Percentiles rank a stretch among this genome's conserved stretches.
phyloP scores from a whole-genome alignment of 352 stramenopile species.

The Phytophthora aleatoria region DNA sequence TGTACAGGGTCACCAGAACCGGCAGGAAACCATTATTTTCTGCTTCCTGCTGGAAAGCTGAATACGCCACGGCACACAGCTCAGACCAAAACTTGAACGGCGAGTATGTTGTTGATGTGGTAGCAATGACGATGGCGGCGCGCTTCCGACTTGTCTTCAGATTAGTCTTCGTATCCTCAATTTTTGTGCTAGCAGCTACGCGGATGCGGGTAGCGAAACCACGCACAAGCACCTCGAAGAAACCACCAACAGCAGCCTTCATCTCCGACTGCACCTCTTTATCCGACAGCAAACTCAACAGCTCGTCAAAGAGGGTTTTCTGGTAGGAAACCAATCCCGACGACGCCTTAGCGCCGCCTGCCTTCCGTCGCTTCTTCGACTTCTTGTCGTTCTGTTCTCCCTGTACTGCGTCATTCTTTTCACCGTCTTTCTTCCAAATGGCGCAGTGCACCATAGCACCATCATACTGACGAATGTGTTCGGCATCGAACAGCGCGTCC shows the following conservation, averaged over 20 bases:
- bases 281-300: slow-evolving; percentile 62
- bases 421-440: slow-evolving; percentile 28
- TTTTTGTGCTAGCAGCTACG: slow-evolving; percentile 62
- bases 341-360: slow-evolving; percentile 24
- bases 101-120: slow-evolving; percentile 74
- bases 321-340: slow-evolving; percentile 73
- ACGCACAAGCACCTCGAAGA: slow-evolving; percentile 69
- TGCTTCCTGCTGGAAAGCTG: slow-evolving; percentile 44
- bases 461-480: slow-evolving; percentile 81
- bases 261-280: slow-evolving; percentile 27
- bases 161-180: slow-evolving; percentile 71
- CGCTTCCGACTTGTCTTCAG: slow-evolving; percentile 81
- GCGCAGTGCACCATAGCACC: slow-evolving; percentile 51
- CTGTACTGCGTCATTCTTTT: slow-evolving; percentile 4
- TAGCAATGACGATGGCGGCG: slow-evolving; percentile 74
- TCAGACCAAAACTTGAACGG: slow-evolving; percentile 91
- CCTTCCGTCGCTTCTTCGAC: slow-evolving; percentile 55
- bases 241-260: slow-evolving; percentile 55
- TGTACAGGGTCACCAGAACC: slow-evolving; percentile 55
- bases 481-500: slow-evolving; percentile 77
- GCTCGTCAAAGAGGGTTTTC: slow-evolving; percentile 80
- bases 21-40: slow-evolving; percentile 29
- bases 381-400: slow-evolving; percentile 27
- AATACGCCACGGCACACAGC: slow-evolving; percentile 65
- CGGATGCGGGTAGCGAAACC: slow-evolving; percentile 68